Percentiles rank a stretch among this genome's conserved stretches.
phyloP scores from a whole-genome alignment of 2,329 filamentous ascomycete genomes.

The Sordariomycetes sp. region DNA sequence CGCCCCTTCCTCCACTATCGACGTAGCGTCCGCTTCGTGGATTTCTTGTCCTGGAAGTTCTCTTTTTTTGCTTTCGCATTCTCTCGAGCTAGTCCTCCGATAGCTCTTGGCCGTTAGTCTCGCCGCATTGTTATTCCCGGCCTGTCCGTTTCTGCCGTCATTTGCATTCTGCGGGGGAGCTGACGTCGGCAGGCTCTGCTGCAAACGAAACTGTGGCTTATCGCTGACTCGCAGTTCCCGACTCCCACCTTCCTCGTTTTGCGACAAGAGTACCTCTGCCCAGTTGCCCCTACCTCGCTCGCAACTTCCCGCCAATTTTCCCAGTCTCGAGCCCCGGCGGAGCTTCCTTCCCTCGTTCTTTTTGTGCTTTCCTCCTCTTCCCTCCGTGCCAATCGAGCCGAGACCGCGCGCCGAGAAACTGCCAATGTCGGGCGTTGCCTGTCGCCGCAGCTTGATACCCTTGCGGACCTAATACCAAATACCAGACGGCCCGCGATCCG shows the following conservation, averaged over 20 bases:
- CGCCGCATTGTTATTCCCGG: too few relatives aligned
- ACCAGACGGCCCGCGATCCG: neutral
- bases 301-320: neutral
- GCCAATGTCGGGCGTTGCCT: neutral
- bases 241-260: neutral
- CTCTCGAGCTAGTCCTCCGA: too few relatives aligned
- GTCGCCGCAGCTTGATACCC: neutral
- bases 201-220: too few relatives aligned
- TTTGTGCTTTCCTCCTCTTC: neutral
- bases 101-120: too few relatives aligned
- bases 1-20: neutral
- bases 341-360: neutral
- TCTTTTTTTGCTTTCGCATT: too few relatives aligned
- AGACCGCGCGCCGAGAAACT: neutral
- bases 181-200: too few relatives aligned
- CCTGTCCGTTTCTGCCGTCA: too few relatives aligned
- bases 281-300: too few relatives aligned
- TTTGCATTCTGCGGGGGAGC: too few relatives aligned
- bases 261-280: slow-evolving; percentile 1
- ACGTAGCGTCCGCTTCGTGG: neutral
- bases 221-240: neutral
- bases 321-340: neutral
- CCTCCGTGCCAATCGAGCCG: neutral
- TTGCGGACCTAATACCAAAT: neutral
- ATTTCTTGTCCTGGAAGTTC: too few relatives aligned